Conservation (phyloP, 2,329 filamentous ascomycete genomes). For the Arthrobotrys sphaeroides region DNA sequence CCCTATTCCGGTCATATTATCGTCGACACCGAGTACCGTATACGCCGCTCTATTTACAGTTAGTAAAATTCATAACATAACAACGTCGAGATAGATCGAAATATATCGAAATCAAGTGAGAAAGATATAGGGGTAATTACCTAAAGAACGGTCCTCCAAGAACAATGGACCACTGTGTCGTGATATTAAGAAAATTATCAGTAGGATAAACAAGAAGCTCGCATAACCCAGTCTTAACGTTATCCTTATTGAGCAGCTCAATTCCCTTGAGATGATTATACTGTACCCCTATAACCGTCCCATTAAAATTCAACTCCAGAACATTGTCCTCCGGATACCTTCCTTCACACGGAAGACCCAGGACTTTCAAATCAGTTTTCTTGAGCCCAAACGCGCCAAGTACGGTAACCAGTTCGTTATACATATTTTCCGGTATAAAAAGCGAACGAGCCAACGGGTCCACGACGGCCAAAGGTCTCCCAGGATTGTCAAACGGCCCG, state of each 20-base stretch:
- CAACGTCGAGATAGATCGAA: not conserved
- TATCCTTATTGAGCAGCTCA: not conserved
- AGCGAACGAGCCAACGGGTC: slow-evolving; percentile 8
- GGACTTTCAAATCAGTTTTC: not conserved
- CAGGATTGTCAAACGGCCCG: not conserved
- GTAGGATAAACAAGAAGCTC: not conserved
- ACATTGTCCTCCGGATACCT: not conserved
- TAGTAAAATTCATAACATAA: not conserved
- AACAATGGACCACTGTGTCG: slow-evolving; percentile 6
- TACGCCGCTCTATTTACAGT: not conserved
- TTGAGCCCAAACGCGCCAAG: not conserved
- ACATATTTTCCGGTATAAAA: not conserved
- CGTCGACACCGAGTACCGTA: not conserved
- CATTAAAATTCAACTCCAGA: not conserved
- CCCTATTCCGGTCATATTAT: not conserved
- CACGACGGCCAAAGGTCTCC: not conserved
- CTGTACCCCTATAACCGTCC: not conserved
- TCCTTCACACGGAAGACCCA: not conserved
- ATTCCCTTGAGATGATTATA: not conserved
- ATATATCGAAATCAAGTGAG: not conserved
- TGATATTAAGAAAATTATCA: not conserved
- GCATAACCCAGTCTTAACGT: not conserved
- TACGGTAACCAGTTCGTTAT: not conserved
- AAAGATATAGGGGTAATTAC: not conserved
- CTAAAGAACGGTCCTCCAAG: slow-evolving; percentile 10